Conservation (phyloP, 805 yeast genomes). For the Candida fluviatilis region DNA sequence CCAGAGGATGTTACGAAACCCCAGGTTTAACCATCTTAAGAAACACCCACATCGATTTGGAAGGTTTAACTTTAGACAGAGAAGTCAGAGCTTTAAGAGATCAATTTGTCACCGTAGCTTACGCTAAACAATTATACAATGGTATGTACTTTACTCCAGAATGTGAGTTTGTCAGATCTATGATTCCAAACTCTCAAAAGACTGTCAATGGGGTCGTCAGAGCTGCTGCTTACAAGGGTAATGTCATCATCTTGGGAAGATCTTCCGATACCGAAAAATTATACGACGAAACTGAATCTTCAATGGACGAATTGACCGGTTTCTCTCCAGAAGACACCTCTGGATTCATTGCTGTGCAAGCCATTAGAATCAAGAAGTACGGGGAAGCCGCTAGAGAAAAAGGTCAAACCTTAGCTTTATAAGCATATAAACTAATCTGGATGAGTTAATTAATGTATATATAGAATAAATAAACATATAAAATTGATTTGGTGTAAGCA, state of each 20-base stretch:
- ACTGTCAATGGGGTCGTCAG: conserved; percentile 97
- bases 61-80: conserved; percentile 95
- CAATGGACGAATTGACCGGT: conserved; percentile 98
- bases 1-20: conserved; percentile 99
- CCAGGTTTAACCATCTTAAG: conserved; percentile 96
- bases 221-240: conserved; percentile 90
- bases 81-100: conserved; percentile 98
- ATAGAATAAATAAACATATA: background rate
- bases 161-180: conserved; percentile 89
- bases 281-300: conserved; percentile 96
- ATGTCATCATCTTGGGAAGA: conserved; percentile 82
- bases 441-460: conserved; percentile 1
- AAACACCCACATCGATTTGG: conserved; percentile 91
- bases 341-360: conserved; percentile 97
- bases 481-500: too few species aligned
- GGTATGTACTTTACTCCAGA: conserved; percentile 99
- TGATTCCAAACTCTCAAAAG: conserved; percentile 92
- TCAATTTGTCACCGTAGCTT: conserved; percentile 88
- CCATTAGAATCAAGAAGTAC: conserved; percentile 96
- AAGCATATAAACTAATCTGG: background rate
- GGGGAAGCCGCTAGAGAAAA: conserved; percentile 92
- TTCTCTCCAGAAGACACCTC: conserved; percentile 95
- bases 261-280: conserved; percentile 92
- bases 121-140: conserved; percentile 87
- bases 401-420: conserved; percentile 44